phyloP scores from a whole-genome alignment of 164 flowering plant species.

The Magnolia changhungtana region DNA sequence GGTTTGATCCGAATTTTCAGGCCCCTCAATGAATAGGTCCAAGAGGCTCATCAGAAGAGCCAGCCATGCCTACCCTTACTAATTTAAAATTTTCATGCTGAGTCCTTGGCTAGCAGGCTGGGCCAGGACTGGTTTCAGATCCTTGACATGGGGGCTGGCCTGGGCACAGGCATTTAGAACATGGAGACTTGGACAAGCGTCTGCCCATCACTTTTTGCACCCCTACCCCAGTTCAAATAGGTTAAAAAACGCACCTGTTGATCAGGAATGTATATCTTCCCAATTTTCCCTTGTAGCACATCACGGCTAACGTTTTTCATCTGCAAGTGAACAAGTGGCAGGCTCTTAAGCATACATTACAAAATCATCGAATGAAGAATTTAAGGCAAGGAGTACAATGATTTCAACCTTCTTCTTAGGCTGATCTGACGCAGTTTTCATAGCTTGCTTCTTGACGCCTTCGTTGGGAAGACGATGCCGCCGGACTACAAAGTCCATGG shows the following conservation, averaged over 20 bases:
- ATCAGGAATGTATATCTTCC: constrained; percentile 83
- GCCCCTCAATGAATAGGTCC: too few species aligned
- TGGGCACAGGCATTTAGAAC: too few species aligned
- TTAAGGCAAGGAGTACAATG: not conserved
- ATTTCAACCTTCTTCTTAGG: constrained; percentile 70
- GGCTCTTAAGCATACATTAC: not conserved
- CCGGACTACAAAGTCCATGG: constrained; percentile 89
- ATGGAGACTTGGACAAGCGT: too few species aligned
- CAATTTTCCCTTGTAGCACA: constrained; percentile 56
- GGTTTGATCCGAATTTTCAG: too few species aligned
- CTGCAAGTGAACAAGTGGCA: constrained; percentile 35
- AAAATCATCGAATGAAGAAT: not conserved
- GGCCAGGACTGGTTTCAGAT: too few species aligned
- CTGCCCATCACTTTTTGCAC: too few species aligned
- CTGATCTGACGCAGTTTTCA: constrained; percentile 56
- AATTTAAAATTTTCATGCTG: too few species aligned
- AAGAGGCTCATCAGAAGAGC: too few species aligned
- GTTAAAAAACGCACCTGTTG: constrained; percentile 52
- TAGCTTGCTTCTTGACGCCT: constrained; percentile 64
- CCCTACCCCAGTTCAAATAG: not conserved
- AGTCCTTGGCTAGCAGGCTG: too few species aligned
- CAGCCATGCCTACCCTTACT: too few species aligned
- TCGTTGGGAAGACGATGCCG: constrained; percentile 87
- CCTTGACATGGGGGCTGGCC: too few species aligned
- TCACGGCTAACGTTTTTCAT: constrained; percentile 74